Conservation (phyloP, 2,329 filamentous ascomycete genomes). For the Sporothrix phasma region DNA sequence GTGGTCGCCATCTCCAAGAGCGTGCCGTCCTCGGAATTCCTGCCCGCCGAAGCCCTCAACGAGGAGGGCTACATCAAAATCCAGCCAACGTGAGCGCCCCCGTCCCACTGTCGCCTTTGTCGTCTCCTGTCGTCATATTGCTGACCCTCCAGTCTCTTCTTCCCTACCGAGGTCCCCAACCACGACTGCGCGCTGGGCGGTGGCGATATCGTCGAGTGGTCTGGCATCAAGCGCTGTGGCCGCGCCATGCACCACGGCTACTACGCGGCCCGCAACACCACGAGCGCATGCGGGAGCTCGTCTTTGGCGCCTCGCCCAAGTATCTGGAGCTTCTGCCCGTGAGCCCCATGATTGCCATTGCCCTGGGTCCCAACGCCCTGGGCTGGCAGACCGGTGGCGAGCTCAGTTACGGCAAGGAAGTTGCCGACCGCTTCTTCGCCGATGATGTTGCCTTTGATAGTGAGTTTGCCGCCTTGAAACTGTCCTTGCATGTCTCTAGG, state of each 20-base stretch:
- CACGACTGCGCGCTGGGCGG: slow-evolving; percentile 53
- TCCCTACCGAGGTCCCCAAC: slow-evolving; percentile 45
- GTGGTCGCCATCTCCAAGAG: slow-evolving; percentile 59
- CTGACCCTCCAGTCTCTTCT: slow-evolving; percentile 38
- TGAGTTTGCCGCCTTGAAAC: too few species aligned
- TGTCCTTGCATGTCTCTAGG: too few species aligned
- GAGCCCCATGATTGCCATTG: slow-evolving; percentile 59
- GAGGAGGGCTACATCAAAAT: slow-evolving; percentile 58
- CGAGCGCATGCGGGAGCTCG: slow-evolving; percentile 44
- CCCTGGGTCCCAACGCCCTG: slow-evolving; percentile 59
- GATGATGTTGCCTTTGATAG: slow-evolving; percentile 57
- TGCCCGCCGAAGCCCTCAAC: slow-evolving; percentile 50
- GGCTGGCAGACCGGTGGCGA: slow-evolving; percentile 50
- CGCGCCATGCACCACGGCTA: slow-evolving; percentile 66
- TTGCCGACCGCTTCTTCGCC: slow-evolving; percentile 54
- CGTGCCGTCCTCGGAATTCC: slow-evolving; percentile 50
- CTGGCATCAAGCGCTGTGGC: slow-evolving; percentile 71
- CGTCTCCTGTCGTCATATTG: slow-evolving; percentile 5
- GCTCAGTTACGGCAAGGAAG: slow-evolving; percentile 49
- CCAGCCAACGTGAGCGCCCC: slow-evolving; percentile 34
- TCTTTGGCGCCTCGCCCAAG: slow-evolving; percentile 31
- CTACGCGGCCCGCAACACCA: slow-evolving; percentile 56
- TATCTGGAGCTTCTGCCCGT: slow-evolving; percentile 43
- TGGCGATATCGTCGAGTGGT: slow-evolving; percentile 62
- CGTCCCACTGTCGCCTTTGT: slow-evolving; percentile 14